A percentile compares a stretch with the other conserved stretches of the same genome.
These are phyloP conservation scores for Ganoderma sp. DNA, from an alignment of 1,284 basidiomycete species.

Conservation along the genomic window DNA sequence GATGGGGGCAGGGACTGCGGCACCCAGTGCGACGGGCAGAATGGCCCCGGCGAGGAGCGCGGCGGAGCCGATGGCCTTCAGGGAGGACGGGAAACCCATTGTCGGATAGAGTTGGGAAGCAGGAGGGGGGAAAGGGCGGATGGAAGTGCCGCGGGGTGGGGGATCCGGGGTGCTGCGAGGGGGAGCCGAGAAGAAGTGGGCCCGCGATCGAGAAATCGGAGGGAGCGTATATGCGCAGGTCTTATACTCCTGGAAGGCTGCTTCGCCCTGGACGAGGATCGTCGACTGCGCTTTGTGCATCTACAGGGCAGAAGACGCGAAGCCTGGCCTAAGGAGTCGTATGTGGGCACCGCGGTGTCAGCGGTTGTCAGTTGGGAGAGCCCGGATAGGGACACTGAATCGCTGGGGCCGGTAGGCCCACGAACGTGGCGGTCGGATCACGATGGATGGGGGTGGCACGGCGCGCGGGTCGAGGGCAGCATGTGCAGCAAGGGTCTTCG, in stretches of 20 bases:
- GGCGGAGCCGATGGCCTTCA: not conserved
- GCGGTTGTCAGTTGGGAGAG: not conserved
- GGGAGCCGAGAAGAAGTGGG: not conserved
- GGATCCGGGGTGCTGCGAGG: not conserved
- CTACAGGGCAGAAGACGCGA: not conserved
- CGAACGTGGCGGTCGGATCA: slow-evolving; percentile 11
- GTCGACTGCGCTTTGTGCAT: not conserved
- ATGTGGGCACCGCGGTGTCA: not conserved
- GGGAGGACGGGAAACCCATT: not conserved
- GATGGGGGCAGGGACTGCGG: not conserved
- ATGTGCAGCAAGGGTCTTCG: not conserved
- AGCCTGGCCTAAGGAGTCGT: not conserved
- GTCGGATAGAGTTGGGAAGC: not conserved
- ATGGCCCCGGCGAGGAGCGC: slow-evolving; percentile 20
- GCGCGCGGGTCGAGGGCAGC: not conserved
- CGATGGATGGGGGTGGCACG: not conserved
- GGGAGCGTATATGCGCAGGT: not conserved
- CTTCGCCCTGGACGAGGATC: not conserved
- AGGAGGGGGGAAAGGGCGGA: not conserved
- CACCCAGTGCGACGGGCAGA: slow-evolving; percentile 4
- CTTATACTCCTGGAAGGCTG: not conserved
- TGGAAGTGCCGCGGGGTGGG: not conserved
- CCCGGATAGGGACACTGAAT: not conserved
- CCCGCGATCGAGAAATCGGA: not conserved
- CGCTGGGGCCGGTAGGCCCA: not conserved